Conservation (phyloP, 2,329 filamentous ascomycete genomes). For the Fusarium graminum region DNA sequence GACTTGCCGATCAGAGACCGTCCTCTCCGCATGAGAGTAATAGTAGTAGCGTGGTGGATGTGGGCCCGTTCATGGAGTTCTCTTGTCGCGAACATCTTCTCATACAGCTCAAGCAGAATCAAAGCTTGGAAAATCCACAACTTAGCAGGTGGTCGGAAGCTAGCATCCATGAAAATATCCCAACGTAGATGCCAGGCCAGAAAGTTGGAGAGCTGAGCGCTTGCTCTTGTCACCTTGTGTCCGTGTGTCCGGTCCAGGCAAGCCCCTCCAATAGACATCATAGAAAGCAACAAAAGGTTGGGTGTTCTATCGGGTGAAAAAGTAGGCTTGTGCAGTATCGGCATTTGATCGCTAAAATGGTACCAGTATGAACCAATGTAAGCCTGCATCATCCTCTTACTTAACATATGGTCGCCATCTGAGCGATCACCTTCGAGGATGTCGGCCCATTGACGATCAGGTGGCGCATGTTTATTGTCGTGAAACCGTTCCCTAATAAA, state of each 20-base stretch:
- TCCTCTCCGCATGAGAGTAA: constrained; percentile 94
- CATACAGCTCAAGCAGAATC: constrained; percentile 89
- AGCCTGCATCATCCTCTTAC: constrained; percentile 93
- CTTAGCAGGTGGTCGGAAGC: constrained; percentile 92
- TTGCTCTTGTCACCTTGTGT: constrained; percentile 77
- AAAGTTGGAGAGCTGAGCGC: constrained; percentile 89
- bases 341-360: constrained; percentile 93
- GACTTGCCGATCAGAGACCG: constrained; percentile 90
- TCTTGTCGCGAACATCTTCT: constrained; percentile 97
- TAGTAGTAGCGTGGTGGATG: constrained; percentile 95
- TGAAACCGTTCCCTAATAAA: constrained; percentile 86
- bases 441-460: constrained; percentile 79
- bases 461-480: constrained; percentile 79
- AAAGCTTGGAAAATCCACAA: constrained; percentile 96
- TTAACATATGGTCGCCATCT: constrained; percentile 75
- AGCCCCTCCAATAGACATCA: constrained; percentile 93
- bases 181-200: constrained; percentile 93
- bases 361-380: constrained; percentile 96
- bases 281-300: constrained; percentile 84
- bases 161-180: constrained; percentile 93
- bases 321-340: constrained; percentile 93
- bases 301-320: constrained; percentile 90
- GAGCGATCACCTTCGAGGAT: constrained; percentile 84
- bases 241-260: constrained; percentile 88
- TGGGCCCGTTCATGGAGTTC: constrained; percentile 94